phyloP scores from a whole-genome alignment of 164 flowering plant genomes.

The Aristolochia californica region DNA sequence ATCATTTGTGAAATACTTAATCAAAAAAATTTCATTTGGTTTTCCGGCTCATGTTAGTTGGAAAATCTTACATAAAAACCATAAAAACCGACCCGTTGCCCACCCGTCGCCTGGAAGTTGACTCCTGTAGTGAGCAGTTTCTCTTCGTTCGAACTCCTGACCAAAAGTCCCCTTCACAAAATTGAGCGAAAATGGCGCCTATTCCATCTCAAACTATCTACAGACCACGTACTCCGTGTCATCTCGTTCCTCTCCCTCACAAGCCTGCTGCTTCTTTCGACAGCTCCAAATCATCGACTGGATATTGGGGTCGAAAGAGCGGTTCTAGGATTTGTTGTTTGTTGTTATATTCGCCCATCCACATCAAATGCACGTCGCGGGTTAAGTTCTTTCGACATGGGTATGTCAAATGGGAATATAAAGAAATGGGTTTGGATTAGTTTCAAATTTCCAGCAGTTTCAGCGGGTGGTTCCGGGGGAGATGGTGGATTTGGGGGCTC shows the following conservation, averaged over 20 bases:
- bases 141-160: no score
- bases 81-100: no score
- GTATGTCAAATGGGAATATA: constrained; percentile 11
- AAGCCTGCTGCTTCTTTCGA: constrained; percentile 13
- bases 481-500: constrained; percentile 28
- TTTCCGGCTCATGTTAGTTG: no score
- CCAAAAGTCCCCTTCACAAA: no score
- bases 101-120: background rate
- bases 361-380: constrained; percentile 10
- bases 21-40: no score
- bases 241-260: constrained; percentile 8
- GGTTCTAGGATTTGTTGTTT: constrained; percentile 10
- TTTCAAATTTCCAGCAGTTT: constrained; percentile 31
- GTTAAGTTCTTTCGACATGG: constrained; percentile 9
- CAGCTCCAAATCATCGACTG: constrained; percentile 4
- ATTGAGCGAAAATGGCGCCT: constrained; percentile 17
- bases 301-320: constrained; percentile 6
- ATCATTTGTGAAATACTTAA: no score
- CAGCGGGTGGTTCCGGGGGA: constrained; percentile 38
- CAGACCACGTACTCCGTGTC: constrained; percentile 16
- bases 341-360: background rate
- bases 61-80: no score
- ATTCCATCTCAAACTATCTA: constrained; percentile 13
- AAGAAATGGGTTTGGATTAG: constrained; percentile 11
- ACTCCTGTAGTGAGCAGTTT: background rate